Conservation (phyloP, 371 early-diverging fungal species). For the Mortierella polycephala region DNA sequence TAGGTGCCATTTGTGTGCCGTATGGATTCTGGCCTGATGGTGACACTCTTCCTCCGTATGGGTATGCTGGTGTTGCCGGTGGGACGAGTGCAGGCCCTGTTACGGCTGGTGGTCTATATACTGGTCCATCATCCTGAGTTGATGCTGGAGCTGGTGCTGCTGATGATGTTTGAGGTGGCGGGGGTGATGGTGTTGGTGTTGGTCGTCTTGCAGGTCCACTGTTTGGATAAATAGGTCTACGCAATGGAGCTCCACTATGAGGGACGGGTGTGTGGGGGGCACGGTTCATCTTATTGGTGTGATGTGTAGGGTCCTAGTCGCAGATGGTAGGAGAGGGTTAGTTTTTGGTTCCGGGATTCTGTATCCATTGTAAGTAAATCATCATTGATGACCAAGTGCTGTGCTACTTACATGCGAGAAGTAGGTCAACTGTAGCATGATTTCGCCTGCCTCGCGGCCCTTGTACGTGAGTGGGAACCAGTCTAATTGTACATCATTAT, state of each 20-base stretch:
- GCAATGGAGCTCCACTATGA: conserved; percentile 7
- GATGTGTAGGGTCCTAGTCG: conserved; percentile 35
- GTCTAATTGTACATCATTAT: conserved; percentile 48
- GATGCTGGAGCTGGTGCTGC: conserved; percentile 1
- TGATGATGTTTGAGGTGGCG: neutral
- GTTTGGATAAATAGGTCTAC: conserved; percentile 31
- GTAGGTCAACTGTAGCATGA: conserved; percentile 68
- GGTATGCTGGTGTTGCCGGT: conserved; percentile 1
- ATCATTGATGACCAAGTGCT: neutral
- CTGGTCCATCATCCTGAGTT: neutral
- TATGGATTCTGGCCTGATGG: conserved; percentile 23
- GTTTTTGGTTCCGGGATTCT: too few relatives aligned
- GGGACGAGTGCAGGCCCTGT: conserved; percentile 10
- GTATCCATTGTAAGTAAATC: neutral
- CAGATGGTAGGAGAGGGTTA: neutral
- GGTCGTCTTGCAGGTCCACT: conserved; percentile 5
- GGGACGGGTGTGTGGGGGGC: conserved; percentile 11
- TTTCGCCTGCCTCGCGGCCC: conserved; percentile 64
- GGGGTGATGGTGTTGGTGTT: neutral
- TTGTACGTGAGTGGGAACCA: conserved; percentile 66
- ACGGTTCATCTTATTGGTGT: conserved; percentile 26
- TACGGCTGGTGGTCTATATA: conserved; percentile 22
- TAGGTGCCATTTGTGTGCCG: neutral
- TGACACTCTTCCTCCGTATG: conserved; percentile 17
- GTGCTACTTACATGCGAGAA: conserved; percentile 61